These are phyloP conservation scores for Plasmodium malariae DNA, from an alignment of 169 alveolate species.

Conservation along the genomic window DNA sequence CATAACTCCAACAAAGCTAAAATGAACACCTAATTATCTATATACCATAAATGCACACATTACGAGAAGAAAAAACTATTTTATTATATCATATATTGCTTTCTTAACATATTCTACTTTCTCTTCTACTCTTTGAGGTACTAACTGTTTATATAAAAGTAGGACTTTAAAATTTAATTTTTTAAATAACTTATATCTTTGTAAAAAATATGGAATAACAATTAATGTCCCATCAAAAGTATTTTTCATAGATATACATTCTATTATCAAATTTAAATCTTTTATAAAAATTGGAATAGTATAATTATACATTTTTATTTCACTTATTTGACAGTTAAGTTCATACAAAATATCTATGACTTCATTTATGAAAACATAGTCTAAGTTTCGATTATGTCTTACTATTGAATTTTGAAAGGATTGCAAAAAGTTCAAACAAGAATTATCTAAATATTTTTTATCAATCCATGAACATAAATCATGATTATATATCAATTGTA, in stretches of 20 bases:
- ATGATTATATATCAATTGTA: constrained; percentile 36
- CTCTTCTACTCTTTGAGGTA: constrained; percentile 40
- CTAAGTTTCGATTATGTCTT: constrained; percentile 24
- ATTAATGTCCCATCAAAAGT: constrained; percentile 39
- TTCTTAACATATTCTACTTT: constrained; percentile 42
- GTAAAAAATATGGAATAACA: constrained; percentile 60
- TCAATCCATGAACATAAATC: constrained; percentile 57
- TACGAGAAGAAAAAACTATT: constrained; percentile 12
- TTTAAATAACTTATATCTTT: constrained; percentile 71
- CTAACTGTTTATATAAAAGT: constrained; percentile 33
- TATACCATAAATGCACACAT: not conserved
- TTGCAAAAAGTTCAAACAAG: constrained; percentile 20
- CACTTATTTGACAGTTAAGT: constrained; percentile 25
- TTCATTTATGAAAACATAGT: constrained; percentile 39
- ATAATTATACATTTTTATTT: constrained; percentile 52
- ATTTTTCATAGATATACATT: constrained; percentile 52
- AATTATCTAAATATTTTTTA: constrained; percentile 27
- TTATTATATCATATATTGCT: constrained; percentile 35
- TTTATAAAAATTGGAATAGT: constrained; percentile 54
- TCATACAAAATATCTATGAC: constrained; percentile 34
- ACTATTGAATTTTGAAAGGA: constrained; percentile 24
- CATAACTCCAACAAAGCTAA: not conserved
- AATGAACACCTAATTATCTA: not conserved
- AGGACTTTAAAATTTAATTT: constrained; percentile 42
- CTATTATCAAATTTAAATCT: constrained; percentile 51